These are phyloP conservation scores for Pezicula rhizophila DNA, from an alignment of 2,329 filamentous ascomycete species.

Conservation along the genomic window DNA sequence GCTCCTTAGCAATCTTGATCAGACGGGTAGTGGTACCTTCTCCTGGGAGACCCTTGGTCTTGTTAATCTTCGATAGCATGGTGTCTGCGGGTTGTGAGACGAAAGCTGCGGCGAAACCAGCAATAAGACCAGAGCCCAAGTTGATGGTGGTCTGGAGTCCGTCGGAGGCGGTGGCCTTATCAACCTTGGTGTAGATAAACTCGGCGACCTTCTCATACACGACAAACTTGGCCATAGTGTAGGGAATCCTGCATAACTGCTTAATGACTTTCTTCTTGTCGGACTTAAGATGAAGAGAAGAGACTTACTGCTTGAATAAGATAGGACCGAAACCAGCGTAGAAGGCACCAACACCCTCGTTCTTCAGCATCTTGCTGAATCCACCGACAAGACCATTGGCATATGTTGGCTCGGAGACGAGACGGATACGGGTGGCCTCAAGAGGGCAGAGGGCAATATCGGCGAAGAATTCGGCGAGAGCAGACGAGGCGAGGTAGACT, in stretches of 20 bases:
- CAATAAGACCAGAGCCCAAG: conserved; percentile 70
- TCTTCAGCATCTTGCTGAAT: conserved; percentile 76
- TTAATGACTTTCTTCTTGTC: conserved; percentile 5
- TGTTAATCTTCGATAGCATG: conserved; percentile 95
- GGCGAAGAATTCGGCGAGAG: conserved; percentile 61
- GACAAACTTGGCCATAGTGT: conserved; percentile 95
- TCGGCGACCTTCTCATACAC: conserved; percentile 87
- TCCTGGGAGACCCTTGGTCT: conserved; percentile 81
- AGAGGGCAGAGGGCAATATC: conserved; percentile 86
- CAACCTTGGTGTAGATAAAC: conserved; percentile 59
- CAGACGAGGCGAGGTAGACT: conserved; percentile 71
- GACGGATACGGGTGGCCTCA: conserved; percentile 88
- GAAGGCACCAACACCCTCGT: conserved; percentile 79
- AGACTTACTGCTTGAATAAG: conserved; percentile 68
- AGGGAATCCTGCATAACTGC: conserved; percentile 59
- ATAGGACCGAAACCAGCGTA: conserved; percentile 89
- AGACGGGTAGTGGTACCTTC: conserved; percentile 76
- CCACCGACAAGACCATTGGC: conserved; percentile 73
- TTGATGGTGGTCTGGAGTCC: conserved; percentile 73
- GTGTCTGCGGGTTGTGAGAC: conserved; percentile 89
- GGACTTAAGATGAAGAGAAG: conserved; percentile 7
- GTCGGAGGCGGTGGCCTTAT: conserved; percentile 65
- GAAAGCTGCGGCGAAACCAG: conserved; percentile 80
- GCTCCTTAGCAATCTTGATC: conserved; percentile 83
- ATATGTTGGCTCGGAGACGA: conserved; percentile 82